phyloP scores from a whole-genome alignment of 495 filamentous ascomycete species.

The Neurospora sp. region DNA sequence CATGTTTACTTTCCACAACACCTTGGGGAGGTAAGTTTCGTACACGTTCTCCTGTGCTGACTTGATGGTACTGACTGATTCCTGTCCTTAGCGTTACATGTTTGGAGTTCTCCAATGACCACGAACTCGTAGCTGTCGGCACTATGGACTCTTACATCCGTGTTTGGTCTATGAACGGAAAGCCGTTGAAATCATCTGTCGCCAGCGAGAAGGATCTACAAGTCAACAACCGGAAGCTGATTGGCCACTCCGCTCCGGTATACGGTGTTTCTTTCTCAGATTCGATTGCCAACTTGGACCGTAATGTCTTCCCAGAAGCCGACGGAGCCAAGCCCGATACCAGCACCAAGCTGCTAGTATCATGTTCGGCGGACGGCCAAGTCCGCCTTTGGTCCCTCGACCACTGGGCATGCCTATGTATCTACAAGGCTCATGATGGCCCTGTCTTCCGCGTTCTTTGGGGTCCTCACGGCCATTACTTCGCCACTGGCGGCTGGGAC shows the following conservation, averaged over 20 bases:
- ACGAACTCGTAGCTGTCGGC: conserved; percentile 71
- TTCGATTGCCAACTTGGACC: conserved; percentile 43
- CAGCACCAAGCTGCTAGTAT: conserved; percentile 66
- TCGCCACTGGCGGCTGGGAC: conserved; percentile 76
- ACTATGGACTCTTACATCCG: conserved; percentile 92
- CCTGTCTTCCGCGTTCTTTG: conserved; percentile 82
- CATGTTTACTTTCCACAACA: conserved; percentile 98
- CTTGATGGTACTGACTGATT: conserved; percentile 18
- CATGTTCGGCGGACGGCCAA: conserved; percentile 75
- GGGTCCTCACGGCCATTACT: conserved; percentile 94
- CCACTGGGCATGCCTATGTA: conserved; percentile 75
- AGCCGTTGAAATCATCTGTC: conserved; percentile 45
- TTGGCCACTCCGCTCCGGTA: conserved; percentile 83
- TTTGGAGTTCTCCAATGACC: conserved; percentile 87
- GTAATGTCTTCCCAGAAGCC: conserved; percentile 29
- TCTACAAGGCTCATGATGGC: conserved; percentile 84
- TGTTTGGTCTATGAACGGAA: conserved; percentile 80
- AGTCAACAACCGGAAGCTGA: conserved; percentile 61
- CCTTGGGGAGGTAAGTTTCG: conserved; percentile 62
- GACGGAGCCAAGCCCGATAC: conserved; percentile 45
- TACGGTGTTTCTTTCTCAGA: conserved; percentile 89
- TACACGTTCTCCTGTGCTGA: not conserved
- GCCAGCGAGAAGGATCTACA: conserved; percentile 28
- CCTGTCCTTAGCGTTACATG: conserved; percentile 59
- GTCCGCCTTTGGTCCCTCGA: conserved; percentile 90